These are phyloP conservation scores for Juglanconis juglandina DNA, from an alignment of 2,329 filamentous ascomycete species.

Conservation along the genomic window DNA sequence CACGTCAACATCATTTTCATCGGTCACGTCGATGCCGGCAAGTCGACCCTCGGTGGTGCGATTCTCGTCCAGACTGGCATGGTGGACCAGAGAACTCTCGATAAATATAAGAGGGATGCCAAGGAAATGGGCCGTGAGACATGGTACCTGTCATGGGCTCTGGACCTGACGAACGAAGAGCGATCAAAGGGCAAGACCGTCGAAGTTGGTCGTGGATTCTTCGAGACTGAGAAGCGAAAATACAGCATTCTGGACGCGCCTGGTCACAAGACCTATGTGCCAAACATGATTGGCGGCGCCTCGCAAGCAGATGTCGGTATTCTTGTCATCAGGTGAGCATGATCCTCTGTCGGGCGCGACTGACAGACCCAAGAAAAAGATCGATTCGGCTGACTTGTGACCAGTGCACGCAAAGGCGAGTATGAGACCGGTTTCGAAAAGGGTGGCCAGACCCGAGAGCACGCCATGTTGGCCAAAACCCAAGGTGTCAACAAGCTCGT, in stretches of 20 bases:
- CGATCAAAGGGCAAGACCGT: conserved; percentile 96
- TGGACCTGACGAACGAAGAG: conserved; percentile 96
- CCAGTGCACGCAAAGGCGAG: conserved; percentile 94
- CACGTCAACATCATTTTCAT: conserved; percentile 95
- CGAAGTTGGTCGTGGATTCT: conserved; percentile 91
- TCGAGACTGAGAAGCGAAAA: conserved; percentile 92
- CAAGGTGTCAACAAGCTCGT: conserved; percentile 97
- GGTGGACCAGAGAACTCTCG: conserved; percentile 98
- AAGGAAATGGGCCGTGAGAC: conserved; percentile 96
- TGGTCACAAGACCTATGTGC: conserved; percentile 96
- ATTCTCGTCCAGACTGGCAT: conserved; percentile 93
- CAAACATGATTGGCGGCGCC: conserved; percentile 95
- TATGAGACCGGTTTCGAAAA: conserved; percentile 98
- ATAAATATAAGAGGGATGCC: conserved; percentile 95
- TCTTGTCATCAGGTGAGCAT: conserved; percentile 54
- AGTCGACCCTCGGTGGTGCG: conserved; percentile 90
- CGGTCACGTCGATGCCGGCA: conserved; percentile 96
- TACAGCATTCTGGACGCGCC: conserved; percentile 97
- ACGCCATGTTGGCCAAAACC: conserved; percentile 96
- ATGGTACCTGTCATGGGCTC: conserved; percentile 98
- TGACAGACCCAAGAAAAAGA: not conserved
- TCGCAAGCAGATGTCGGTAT: conserved; percentile 93
- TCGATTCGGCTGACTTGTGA: conserved; percentile 33
- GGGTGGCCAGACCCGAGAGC: conserved; percentile 94
- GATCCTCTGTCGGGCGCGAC: not conserved